Percentiles rank a stretch among this genome's conserved stretches.
phyloP scores from a whole-genome alignment of 768 basidiomycete species.

The Suillus plorans region DNA sequence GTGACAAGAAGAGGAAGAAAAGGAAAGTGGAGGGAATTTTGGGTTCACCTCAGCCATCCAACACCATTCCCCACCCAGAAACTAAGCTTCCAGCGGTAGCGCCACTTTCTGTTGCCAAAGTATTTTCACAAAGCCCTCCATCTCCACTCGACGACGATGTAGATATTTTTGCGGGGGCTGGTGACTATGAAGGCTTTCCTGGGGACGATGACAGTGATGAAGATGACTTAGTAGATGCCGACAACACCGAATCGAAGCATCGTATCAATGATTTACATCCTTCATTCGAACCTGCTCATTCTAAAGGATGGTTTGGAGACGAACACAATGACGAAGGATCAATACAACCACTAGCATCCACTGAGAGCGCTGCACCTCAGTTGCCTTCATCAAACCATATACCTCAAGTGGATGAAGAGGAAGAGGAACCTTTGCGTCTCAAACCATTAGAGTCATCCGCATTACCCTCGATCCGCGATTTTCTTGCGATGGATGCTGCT shows the following conservation, averaged over 20 bases:
- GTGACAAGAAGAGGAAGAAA: slow-evolving; percentile 58
- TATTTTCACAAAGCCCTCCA: slow-evolving; percentile 12
- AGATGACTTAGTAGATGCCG: slow-evolving; percentile 11
- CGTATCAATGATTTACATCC: neutral
- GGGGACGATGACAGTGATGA: slow-evolving; percentile 41
- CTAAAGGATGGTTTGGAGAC: slow-evolving; percentile 49
- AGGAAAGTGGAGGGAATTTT: slow-evolving; percentile 39
- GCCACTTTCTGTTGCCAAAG: slow-evolving; percentile 3
- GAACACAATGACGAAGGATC: slow-evolving; percentile 28
- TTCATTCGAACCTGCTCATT: slow-evolving; percentile 3
- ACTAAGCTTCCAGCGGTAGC: slow-evolving; percentile 9
- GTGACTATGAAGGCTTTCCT: slow-evolving; percentile 74
- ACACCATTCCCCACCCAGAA: slow-evolving; percentile 27
- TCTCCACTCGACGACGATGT: slow-evolving; percentile 54
- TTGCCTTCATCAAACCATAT: slow-evolving; percentile 14
- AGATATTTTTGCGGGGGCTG: slow-evolving; percentile 86
- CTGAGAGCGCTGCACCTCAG: slow-evolving; percentile 10
- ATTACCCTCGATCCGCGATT: slow-evolving; percentile 78
- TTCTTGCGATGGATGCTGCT: slow-evolving; percentile 76
- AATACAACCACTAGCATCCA: neutral
- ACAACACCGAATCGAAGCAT: slow-evolving; percentile 7
- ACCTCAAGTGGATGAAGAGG: slow-evolving; percentile 36
- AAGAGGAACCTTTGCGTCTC: slow-evolving; percentile 55
- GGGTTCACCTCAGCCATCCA: slow-evolving; percentile 21
- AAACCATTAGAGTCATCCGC: slow-evolving; percentile 77